A percentile compares a stretch with the other conserved stretches of the same genome.
phyloP scores from a whole-genome alignment of 768 basidiomycete genomes.

The Tulasnella sp. region DNA sequence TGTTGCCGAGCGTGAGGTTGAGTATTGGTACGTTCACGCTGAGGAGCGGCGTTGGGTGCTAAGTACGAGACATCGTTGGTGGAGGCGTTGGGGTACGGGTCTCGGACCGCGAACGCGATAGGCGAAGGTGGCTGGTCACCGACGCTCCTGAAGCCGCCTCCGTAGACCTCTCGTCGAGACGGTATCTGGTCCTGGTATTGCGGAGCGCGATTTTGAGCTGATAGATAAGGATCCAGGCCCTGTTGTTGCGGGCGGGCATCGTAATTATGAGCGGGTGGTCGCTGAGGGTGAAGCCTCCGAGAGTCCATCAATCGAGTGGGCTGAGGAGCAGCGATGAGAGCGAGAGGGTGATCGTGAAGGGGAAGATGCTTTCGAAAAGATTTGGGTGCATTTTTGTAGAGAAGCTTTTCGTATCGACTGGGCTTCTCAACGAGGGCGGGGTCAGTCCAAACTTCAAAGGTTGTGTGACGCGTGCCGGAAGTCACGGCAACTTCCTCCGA shows the following conservation, averaged over 20 bases:
- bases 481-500: conserved; percentile 1
- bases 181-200: background rate
- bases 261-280: background rate
- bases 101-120: background rate
- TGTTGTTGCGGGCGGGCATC: background rate
- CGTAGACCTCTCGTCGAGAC: background rate
- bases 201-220: background rate
- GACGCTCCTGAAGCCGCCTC: background rate
- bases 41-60: background rate
- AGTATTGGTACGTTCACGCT: background rate
- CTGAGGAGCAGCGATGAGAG: background rate
- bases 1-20: background rate
- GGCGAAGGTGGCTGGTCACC: background rate
- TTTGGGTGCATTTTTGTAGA: background rate
- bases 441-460: background rate
- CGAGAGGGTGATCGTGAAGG: background rate
- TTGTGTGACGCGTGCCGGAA: background rate
- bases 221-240: background rate
- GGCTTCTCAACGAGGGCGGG: background rate
- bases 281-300: background rate
- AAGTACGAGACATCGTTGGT: background rate
- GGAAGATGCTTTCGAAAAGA: background rate
- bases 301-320: background rate
- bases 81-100: background rate
- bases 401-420: background rate